phyloP scores from a whole-genome alignment of 2,329 filamentous ascomycete genomes.

The Trichoderma endophyticum region DNA sequence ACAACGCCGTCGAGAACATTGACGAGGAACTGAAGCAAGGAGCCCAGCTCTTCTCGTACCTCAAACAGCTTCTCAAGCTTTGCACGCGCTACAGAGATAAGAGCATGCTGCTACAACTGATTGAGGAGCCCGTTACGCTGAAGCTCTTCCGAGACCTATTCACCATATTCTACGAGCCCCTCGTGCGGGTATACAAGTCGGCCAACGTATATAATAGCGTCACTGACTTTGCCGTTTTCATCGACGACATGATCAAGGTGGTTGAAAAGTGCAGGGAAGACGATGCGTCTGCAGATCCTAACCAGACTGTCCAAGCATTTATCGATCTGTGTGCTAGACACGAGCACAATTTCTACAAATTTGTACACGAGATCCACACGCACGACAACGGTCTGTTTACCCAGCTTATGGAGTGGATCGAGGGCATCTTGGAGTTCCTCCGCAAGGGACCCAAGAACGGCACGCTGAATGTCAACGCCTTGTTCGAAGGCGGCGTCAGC shows the following conservation, averaged over 20 bases:
- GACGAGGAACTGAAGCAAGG: conserved; percentile 86
- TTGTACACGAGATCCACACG: conserved; percentile 94
- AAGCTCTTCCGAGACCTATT: conserved; percentile 94
- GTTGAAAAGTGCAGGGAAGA: conserved; percentile 64
- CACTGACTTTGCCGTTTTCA: conserved; percentile 90
- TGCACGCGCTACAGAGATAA: conserved; percentile 91
- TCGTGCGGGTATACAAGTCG: conserved; percentile 96
- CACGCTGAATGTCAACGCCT: conserved; percentile 87
- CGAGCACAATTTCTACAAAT: conserved; percentile 97
- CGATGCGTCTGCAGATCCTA: conserved; percentile 91
- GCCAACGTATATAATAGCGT: conserved; percentile 98
- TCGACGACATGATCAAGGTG: conserved; percentile 84
- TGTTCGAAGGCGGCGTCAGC: conserved; percentile 78
- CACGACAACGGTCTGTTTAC: conserved; percentile 97
- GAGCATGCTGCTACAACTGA: conserved; percentile 91
- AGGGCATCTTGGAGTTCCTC: conserved; percentile 90
- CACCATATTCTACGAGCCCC: conserved; percentile 97
- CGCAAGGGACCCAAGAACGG: conserved; percentile 81
- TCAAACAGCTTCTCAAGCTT: conserved; percentile 93
- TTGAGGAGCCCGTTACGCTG: conserved; percentile 96
- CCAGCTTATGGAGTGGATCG: conserved; percentile 95
- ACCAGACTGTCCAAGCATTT: conserved; percentile 96
- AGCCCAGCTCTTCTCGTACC: conserved; percentile 85
- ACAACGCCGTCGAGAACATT: conserved; percentile 81
- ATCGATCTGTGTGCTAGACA: conserved; percentile 95